These are phyloP conservation scores for Mariannaea sp. DNA, from an alignment of 2,329 filamentous ascomycete genomes.

Conservation along the genomic window DNA sequence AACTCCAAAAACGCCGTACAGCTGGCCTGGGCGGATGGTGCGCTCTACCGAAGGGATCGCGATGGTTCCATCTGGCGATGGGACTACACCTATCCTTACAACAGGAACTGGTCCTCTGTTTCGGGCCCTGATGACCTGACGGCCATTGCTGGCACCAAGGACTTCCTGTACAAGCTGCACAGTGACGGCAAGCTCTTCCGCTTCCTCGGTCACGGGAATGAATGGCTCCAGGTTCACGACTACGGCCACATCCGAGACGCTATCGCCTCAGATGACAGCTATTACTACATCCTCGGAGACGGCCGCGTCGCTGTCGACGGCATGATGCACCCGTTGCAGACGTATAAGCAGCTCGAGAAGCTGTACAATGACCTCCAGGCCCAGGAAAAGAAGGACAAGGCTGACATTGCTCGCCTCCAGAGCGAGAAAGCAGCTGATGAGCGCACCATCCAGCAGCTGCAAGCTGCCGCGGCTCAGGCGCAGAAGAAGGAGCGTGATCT, in stretches of 20 bases:
- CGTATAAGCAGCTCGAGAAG: conserved; percentile 13
- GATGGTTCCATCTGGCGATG: conserved; percentile 2
- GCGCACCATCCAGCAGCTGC: conserved; percentile 4
- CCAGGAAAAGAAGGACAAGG: neutral
- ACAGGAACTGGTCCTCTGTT: neutral
- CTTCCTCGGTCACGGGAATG: neutral
- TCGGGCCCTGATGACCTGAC: conserved; percentile 1
- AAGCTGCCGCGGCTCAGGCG: neutral
- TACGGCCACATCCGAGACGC: conserved; percentile 3
- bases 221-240: conserved; percentile 1
- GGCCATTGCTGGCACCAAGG: conserved; percentile 4
- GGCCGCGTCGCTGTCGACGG: conserved; percentile 3
- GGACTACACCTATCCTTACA: conserved; percentile 1
- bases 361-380: conserved; percentile 3
- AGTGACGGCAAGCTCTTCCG: conserved; percentile 10
- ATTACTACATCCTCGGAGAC: conserved; percentile 13
- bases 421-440: neutral
- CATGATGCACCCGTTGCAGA: conserved; percentile 6
- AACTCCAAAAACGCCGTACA: conserved; percentile 5
- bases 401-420: conserved; percentile 4
- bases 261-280: conserved; percentile 11
- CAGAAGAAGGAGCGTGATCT: neutral
- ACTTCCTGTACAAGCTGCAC: conserved; percentile 8
- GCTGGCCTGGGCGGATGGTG: neutral
- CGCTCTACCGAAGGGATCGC: neutral